Percentiles rank a stretch among this genome's conserved stretches.
Evolutionary conservation across 73 alveolate genomes (phyloP).

Genomic region (Durusdinium trenchii): DNA sequence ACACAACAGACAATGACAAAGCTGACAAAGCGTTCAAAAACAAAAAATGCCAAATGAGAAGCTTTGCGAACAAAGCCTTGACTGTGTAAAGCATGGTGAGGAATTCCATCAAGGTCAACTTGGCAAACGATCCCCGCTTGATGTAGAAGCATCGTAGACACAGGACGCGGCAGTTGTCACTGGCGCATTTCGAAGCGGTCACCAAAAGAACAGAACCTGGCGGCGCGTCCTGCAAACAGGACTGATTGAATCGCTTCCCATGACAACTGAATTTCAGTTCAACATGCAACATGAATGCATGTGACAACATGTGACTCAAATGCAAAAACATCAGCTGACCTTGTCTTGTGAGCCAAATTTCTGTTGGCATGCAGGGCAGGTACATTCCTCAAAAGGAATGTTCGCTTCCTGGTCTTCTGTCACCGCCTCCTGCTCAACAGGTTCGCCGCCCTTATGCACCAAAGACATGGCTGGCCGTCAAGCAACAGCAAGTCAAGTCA

Average conservation of each 20-base stretch:
- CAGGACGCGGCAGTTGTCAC: background rate
- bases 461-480: too few species aligned
- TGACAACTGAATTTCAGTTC: background rate
- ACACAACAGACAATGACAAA: too few species aligned
- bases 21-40: background rate
- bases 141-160: slow-evolving; percentile 4
- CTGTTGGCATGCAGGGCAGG: background rate
- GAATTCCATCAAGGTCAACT: background rate
- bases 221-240: background rate
- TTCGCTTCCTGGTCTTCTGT: background rate
- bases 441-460: too few species aligned
- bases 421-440: background rate
- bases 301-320: background rate
- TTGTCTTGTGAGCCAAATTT: background rate
- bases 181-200: background rate
- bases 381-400: background rate
- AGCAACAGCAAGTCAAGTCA: too few species aligned
- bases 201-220: background rate
- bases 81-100: background rate
- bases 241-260: too few species aligned
- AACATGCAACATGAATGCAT: background rate
- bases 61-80: background rate
- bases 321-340: background rate
- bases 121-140: background rate
- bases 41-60: background rate